Base-by-base conservation (phyloP, 2,329 filamentous ascomycete genomes). In the Diaporthe eres region DNA sequence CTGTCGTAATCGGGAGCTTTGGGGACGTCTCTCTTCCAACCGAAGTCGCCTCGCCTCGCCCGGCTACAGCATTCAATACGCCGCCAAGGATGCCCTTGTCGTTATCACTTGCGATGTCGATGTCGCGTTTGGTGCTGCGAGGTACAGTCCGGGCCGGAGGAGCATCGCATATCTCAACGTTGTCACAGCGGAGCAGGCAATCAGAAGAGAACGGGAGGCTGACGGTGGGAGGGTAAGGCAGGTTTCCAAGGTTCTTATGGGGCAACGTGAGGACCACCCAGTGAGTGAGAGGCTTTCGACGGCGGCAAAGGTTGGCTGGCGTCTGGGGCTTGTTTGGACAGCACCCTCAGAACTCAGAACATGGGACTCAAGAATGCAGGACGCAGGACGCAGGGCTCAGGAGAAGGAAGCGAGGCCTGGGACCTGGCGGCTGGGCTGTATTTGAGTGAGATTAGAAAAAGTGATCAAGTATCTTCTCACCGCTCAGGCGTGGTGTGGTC, bases 361-460 rank as follows among this genome's bases (percentile, higher is more conserved):
- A 34, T 17, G 15, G 42, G 9, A n/a, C 42, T n/a, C 28, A 31
- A 25, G 9, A 51, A n/a, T 19, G 15, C 28, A 31, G 42, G 15
- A 67, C 39, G n/a, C 60, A 63, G 60, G 60, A 28, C 17, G n/a
- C 63, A 68, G 63, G 63, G 39, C 44, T 10, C 44, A 68, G 47
- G 44, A 68, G 31, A 9, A 19, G 63, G 6, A 39, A 17, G 63
- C 25, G 60, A 47, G 39, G 60, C 60, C 60, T 63, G 39, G 60
- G 60, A 34, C 37, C 47, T 25, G 63, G 65, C 49, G 63, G 63
- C 47, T 68, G 63, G 63, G 63, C 63, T 68, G 65, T 53, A 51
- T 39, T 37, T 25, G 63, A 49, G 44, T 42, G 49, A 28, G 65
- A 70, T 53, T 42, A 58, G 53, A 44, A 13, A 42, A 25, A 39